Evolutionary conservation across 495 filamentous ascomycete genomes (phyloP), one percentile per base, ranked within the genome.

Genomic region (Neurospora sp.): DNA sequence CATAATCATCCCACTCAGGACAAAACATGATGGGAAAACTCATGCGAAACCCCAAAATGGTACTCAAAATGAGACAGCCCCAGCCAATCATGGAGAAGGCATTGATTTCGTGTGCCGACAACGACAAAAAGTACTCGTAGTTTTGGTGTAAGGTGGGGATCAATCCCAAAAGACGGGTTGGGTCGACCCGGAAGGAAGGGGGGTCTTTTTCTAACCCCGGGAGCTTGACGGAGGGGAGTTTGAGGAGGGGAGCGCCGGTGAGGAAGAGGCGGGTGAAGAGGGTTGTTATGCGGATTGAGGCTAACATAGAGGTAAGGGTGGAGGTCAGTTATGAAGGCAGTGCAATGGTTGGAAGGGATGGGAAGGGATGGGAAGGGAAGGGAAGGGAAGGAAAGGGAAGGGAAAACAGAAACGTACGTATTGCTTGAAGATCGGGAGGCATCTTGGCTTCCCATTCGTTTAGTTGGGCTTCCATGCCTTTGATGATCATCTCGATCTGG

Each of bases 401-500:
- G 72, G 41, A 35, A 18, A 71, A 39, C 39, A 66, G 4, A 16
- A 16, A 74, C 74, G 48, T 27, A 59, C 48, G 9, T 71, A 80
- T 77, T 39, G 31, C 69, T 76, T 11, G 74, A 5, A 84, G 46
- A 10, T 75, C 70, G 7, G 77, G 70, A 8, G 78, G 75, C 39
- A 86, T 83, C n/a, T 70, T 73, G n/a, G 69, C 42, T 54, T 83
- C 79, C 74, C 82, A 84, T 20, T 84, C 81, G 27, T 72, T 73
- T 8, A 84, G 74, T 70, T 85, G 82, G 18, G 78, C 77, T 71
- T 84, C 84, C 69, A 86, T 82, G 18, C 84, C 84, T 9, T 78
- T 75, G 44, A 83, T 75, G 44, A 85, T 80, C 40, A 85, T 78
- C 10, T 77, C 72, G 72, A 76, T 82, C 39, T 86, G 83, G 72